Percentiles rank a stretch among this genome's conserved stretches.
These are phyloP conservation scores for Fusarium armeniacum DNA, from an alignment of 2,329 filamentous ascomycete genomes.

Conservation along the genomic window DNA sequence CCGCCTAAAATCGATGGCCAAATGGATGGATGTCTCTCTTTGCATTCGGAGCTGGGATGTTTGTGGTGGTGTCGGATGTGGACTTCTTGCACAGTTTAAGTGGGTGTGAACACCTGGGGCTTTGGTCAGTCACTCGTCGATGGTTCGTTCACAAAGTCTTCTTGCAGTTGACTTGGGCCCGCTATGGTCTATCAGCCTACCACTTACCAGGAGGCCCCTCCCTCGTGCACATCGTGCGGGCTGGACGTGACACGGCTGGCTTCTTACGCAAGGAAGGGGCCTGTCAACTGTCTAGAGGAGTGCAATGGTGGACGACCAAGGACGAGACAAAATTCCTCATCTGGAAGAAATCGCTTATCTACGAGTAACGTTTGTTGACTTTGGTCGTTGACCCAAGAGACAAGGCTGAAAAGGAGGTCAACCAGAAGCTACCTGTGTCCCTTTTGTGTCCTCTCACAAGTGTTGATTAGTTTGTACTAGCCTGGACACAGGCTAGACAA, in stretches of 20 bases:
- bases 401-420: conserved; percentile 43
- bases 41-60: conserved; percentile 43
- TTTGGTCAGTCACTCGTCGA: conserved; percentile 38
- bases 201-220: conserved; percentile 39
- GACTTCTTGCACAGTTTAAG: conserved; percentile 33
- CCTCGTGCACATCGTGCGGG: conserved; percentile 43
- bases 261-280: conserved; percentile 40
- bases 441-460: conserved; percentile 28
- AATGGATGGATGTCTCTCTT: conserved; percentile 43
- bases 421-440: conserved; percentile 16
- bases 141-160: conserved; percentile 42
- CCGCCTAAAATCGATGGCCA: conserved; percentile 37
- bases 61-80: conserved; percentile 47
- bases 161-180: conserved; percentile 35
- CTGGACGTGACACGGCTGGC: conserved; percentile 42
- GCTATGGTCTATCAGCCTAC: conserved; percentile 43
- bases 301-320: conserved; percentile 24
- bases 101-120: conserved; percentile 43
- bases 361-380: conserved; percentile 9
- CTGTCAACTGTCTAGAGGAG: conserved; percentile 25
- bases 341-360: conserved; percentile 32
- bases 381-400: conserved; percentile 21
- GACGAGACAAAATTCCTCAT: conserved; percentile 34
- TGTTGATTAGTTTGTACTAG: conserved; percentile 34
- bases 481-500: conserved; percentile 29